phyloP scores from a whole-genome alignment of 169 alveolate genomes.

The Cryptosporidium viatorum region DNA sequence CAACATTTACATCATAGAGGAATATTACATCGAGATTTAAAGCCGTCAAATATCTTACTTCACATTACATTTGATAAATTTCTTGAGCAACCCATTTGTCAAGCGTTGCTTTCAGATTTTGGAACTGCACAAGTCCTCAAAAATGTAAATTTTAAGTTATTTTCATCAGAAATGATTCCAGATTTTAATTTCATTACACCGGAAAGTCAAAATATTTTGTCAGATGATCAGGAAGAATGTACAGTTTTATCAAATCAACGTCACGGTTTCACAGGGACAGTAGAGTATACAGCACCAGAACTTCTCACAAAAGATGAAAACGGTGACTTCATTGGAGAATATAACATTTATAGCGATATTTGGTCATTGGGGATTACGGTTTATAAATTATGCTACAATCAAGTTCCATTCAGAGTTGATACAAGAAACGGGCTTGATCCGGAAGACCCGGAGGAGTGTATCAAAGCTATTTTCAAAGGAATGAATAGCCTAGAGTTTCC shows the following conservation, averaged over 20 bases:
- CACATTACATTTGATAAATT: slow-evolving; percentile 54
- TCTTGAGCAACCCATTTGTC: slow-evolving; percentile 73
- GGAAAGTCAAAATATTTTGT: slow-evolving; percentile 15
- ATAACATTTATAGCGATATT: slow-evolving; percentile 82
- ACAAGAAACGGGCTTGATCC: slow-evolving; percentile 43
- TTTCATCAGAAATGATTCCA: slow-evolving; percentile 36
- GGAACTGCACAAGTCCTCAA: slow-evolving; percentile 84
- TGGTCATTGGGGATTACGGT: slow-evolving; percentile 87
- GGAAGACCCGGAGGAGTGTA: slow-evolving; percentile 70
- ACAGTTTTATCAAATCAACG: slow-evolving; percentile 21
- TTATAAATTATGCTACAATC: slow-evolving; percentile 79
- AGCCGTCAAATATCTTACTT: slow-evolving; percentile 78
- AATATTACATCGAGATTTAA: slow-evolving; percentile 79
- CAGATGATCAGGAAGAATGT: slow-evolving; percentile 29
- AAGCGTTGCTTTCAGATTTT: slow-evolving; percentile 85
- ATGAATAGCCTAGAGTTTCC: slow-evolving; percentile 54
- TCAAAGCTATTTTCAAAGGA: slow-evolving; percentile 37
- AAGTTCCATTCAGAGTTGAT: slow-evolving; percentile 51
- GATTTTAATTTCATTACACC: background rate
- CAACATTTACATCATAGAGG: slow-evolving; percentile 82
- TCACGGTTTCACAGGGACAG: slow-evolving; percentile 85
- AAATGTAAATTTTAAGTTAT: slow-evolving; percentile 1
- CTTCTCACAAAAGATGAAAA: slow-evolving; percentile 77
- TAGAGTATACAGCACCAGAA: slow-evolving; percentile 89
- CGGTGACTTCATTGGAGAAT: slow-evolving; percentile 74